Evolutionary conservation across 2,329 filamentous ascomycete species (phyloP).

Genomic region (Hirsutella rhossiliensis): DNA sequence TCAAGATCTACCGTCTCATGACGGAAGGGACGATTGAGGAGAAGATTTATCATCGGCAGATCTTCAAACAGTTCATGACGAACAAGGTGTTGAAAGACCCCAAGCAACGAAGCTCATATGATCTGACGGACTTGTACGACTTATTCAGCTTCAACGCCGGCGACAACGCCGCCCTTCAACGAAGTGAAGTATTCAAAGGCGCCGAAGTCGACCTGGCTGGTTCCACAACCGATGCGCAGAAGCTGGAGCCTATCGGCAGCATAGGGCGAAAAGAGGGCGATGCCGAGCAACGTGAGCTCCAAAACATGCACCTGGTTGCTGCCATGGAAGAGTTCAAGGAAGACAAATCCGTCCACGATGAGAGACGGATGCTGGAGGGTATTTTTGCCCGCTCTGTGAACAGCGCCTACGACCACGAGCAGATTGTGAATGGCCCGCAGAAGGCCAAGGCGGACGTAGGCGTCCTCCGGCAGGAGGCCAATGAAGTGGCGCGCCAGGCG

Average conservation of each 20-base stretch:
- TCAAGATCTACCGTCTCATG: conserved; percentile 96
- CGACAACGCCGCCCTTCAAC: conserved; percentile 52
- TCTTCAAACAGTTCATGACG: conserved; percentile 95
- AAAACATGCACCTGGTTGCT: conserved; percentile 47
- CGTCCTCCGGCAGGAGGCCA: conserved; percentile 73
- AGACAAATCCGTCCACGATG: conserved; percentile 39
- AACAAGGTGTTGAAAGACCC: conserved; percentile 94
- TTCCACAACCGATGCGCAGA: background rate
- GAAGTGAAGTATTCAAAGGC: conserved; percentile 76
- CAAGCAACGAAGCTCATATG: conserved; percentile 84
- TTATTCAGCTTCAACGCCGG: conserved; percentile 61
- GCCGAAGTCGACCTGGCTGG: conserved; percentile 49
- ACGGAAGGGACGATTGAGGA: conserved; percentile 96
- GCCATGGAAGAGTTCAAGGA: conserved; percentile 51
- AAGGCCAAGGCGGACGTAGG: conserved; percentile 61
- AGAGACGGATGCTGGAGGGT: conserved; percentile 73
- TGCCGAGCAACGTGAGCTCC: conserved; percentile 31
- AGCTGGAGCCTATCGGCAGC: conserved; percentile 2
- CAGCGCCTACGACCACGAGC: conserved; percentile 85
- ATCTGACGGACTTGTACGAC: conserved; percentile 81
- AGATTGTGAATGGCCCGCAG: conserved; percentile 69
- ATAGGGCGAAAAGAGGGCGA: conserved; percentile 6
- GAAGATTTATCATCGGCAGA: conserved; percentile 97
- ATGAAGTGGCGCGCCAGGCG: conserved; percentile 64
- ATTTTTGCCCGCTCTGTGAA: conserved; percentile 85